phyloP scores from a whole-genome alignment of 495 filamentous ascomycete genomes.

The Cercophora sp. region DNA sequence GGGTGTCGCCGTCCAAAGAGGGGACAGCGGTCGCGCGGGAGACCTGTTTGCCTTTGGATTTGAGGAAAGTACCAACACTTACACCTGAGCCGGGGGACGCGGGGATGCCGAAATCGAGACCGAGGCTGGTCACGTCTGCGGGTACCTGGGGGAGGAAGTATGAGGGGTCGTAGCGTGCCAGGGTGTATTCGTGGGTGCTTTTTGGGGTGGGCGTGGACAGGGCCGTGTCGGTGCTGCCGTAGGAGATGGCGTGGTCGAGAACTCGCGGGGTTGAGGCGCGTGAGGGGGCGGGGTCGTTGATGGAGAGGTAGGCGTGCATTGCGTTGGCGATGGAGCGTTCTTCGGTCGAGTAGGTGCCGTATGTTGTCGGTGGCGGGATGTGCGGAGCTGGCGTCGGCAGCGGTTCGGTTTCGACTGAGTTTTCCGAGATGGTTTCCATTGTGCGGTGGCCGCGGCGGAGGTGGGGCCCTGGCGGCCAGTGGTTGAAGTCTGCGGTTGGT shows the following conservation, averaged over 20 bases:
- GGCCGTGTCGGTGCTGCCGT: background rate
- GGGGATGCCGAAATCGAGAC: too few relatives aligned
- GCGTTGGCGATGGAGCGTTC: background rate
- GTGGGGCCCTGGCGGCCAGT: background rate
- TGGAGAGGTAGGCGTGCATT: background rate
- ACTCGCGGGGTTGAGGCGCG: background rate
- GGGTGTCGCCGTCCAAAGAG: background rate
- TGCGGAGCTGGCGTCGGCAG: background rate
- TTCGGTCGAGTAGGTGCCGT: background rate
- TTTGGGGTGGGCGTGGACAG: background rate
- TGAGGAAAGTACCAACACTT: background rate
- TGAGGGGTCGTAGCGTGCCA: background rate
- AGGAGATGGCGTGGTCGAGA: background rate
- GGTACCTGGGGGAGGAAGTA: background rate
- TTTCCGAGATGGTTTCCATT: conserved; percentile 17
- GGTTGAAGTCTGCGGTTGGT: background rate
- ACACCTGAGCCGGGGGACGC: too few relatives aligned
- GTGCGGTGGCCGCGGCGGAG: background rate
- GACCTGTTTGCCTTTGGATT: background rate
- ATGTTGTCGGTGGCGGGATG: background rate
- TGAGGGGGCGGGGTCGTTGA: background rate
- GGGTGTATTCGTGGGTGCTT: background rate
- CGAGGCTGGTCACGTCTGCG: too few relatives aligned
- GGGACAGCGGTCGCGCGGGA: background rate
- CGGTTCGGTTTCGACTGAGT: conserved; percentile 7